A percentile compares a stretch with the other conserved stretches of the same genome.
These are phyloP conservation scores for Oidiodendron maius DNA, from an alignment of 495 filamentous ascomycete genomes.

Conservation along the genomic window DNA sequence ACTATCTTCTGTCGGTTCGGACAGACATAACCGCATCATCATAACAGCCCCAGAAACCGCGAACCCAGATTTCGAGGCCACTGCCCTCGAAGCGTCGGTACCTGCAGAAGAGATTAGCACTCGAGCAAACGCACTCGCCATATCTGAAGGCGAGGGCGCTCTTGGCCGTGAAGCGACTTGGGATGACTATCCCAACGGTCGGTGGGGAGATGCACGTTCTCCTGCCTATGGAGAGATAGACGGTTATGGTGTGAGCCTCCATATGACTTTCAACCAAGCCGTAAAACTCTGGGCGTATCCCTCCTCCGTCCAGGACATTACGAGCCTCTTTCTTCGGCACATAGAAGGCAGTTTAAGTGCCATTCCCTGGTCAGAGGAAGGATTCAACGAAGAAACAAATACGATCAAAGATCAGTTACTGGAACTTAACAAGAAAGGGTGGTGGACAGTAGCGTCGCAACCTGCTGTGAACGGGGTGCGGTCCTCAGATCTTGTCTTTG, in stretches of 20 bases:
- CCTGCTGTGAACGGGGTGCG: slow-evolving; percentile 83
- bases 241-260: slow-evolving; percentile 86
- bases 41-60: slow-evolving; percentile 49
- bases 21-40: slow-evolving; percentile 79
- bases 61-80: slow-evolving; percentile 59
- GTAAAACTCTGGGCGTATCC: slow-evolving; percentile 81
- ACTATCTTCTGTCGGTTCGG: slow-evolving; percentile 47
- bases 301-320: slow-evolving; percentile 60
- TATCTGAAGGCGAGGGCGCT: slow-evolving; percentile 87
- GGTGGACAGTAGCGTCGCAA: slow-evolving; percentile 97
- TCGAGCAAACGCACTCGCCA: slow-evolving; percentile 77
- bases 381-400: slow-evolving; percentile 75
- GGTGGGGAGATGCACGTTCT: slow-evolving; percentile 88
- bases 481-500: slow-evolving; percentile 73
- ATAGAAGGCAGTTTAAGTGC: slow-evolving; percentile 66
- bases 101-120: slow-evolving; percentile 53
- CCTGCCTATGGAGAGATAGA: slow-evolving; percentile 94
- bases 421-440: slow-evolving; percentile 71
- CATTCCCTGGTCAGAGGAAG: slow-evolving; percentile 93
- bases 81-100: slow-evolving; percentile 56
- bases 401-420: slow-evolving; percentile 71
- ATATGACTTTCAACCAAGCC: slow-evolving; percentile 72
- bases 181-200: slow-evolving; percentile 97
- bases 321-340: slow-evolving; percentile 70
- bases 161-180: slow-evolving; percentile 93